Percentiles rank a stretch among this genome's conserved stretches.
These are phyloP conservation scores for Cinnamomum micranthum DNA, from an alignment of 164 flowering plant species.

Conservation along the genomic window DNA sequence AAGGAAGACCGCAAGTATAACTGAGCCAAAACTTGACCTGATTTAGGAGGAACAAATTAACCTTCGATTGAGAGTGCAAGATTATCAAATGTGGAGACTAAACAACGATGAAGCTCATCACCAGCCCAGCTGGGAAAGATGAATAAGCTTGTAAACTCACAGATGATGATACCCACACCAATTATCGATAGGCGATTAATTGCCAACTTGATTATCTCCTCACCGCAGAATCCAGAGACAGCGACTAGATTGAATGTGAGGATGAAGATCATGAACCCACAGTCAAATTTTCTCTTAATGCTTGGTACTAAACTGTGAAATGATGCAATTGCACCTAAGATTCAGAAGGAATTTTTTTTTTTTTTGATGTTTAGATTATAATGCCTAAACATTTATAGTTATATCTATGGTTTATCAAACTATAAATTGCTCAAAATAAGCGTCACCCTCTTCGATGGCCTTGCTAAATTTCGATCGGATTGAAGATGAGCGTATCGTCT, in stretches of 20 bases:
- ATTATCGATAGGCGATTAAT: constrained; percentile 57
- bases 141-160: constrained; percentile 55
- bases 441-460: no score
- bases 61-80: constrained; percentile 61
- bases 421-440: no score
- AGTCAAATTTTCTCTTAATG: constrained; percentile 61
- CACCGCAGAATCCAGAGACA: constrained; percentile 54
- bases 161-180: constrained; percentile 56
- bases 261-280: constrained; percentile 72
- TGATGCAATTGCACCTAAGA: constrained; percentile 58
- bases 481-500: no score
- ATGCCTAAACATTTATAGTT: no score
- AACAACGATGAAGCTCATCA: constrained; percentile 62
- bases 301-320: constrained; percentile 45
- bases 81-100: constrained; percentile 41
- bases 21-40: no score
- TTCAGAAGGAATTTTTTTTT: no score
- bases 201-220: constrained; percentile 42
- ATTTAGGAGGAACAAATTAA: constrained; percentile 8
- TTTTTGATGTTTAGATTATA: background rate
- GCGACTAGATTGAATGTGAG: constrained; percentile 73
- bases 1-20: no score
- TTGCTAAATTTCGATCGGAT: no score
- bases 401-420: no score
- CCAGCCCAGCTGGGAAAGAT: constrained; percentile 72